phyloP scores from a whole-genome alignment of 179 eudicot species.

The Monotropa hypopitys region DNA sequence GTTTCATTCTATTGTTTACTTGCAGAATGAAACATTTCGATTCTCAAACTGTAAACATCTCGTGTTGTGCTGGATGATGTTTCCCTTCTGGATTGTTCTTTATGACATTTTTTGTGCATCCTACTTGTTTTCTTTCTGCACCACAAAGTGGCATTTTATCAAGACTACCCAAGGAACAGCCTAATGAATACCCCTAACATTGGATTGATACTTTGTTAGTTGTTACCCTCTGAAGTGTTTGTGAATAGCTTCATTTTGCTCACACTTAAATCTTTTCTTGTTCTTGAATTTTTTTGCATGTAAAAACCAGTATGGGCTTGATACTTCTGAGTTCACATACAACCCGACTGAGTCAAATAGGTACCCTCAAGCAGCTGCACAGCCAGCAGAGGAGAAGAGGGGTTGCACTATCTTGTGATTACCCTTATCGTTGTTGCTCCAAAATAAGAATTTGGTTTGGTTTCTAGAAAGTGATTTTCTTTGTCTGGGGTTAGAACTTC shows the following conservation, averaged over 20 bases:
- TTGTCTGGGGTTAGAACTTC: neutral
- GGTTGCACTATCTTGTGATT: constrained; percentile 77
- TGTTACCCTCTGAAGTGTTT: neutral
- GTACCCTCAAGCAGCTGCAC: constrained; percentile 44
- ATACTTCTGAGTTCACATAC: constrained; percentile 91
- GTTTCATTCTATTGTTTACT: neutral
- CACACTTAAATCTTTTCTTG: neutral
- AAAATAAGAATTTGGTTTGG: neutral
- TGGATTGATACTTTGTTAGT: neutral
- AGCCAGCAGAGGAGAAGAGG: constrained; percentile 48
- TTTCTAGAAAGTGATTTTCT: constrained; percentile 11
- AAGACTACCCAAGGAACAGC: neutral
- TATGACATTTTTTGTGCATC: neutral
- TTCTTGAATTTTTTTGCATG: neutral
- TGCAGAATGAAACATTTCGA: neutral
- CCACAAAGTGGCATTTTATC: neutral
- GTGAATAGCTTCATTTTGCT: neutral
- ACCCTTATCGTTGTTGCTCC: neutral
- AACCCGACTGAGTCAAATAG: constrained; percentile 64
- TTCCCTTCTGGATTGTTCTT: neutral
- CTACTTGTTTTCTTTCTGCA: neutral
- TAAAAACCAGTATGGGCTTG: constrained; percentile 67
- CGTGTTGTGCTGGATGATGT: neutral
- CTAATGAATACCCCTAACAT: neutral
- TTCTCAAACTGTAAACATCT: too few species aligned